These are phyloP conservation scores for Podospora pseudopauciseta DNA, from an alignment of 495 filamentous ascomycete species.

Conservation along the genomic window DNA sequence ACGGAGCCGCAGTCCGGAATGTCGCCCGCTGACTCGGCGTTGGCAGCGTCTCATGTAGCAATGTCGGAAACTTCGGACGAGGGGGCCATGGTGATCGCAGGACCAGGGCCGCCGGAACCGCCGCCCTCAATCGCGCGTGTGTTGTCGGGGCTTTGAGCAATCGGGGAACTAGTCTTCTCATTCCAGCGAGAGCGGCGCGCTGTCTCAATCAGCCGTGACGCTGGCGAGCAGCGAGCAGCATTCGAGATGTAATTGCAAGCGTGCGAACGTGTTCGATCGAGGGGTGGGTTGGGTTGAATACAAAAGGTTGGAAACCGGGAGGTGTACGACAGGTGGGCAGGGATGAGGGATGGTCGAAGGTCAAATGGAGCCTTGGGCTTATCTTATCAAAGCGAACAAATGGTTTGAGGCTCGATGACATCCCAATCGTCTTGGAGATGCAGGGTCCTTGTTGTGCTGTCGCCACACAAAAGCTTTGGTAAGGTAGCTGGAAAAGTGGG, in stretches of 20 bases:
- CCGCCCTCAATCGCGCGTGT: conserved; percentile 18
- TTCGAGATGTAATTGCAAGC: conserved; percentile 23
- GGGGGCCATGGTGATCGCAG: not conserved
- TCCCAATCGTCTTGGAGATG: not conserved
- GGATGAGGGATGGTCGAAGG: conserved; percentile 4
- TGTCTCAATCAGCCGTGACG: conserved; percentile 22
- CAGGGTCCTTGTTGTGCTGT: not conserved
- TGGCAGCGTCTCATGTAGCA: not conserved
- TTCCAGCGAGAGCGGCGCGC: conserved; percentile 32
- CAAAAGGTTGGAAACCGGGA: not conserved
- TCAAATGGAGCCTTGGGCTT: conserved; percentile 4
- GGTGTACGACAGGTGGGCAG: not conserved
- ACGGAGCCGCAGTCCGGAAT: not conserved
- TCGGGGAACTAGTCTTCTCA: conserved; percentile 36
- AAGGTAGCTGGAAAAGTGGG: not conserved
- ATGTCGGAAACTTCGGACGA: not conserved
- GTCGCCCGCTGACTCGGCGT: not conserved
- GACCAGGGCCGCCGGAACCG: not conserved
- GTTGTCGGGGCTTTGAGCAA: conserved; percentile 21
- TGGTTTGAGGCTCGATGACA: not conserved
- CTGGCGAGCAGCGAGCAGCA: conserved; percentile 30
- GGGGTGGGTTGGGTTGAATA: not conserved
- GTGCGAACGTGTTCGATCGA: not conserved
- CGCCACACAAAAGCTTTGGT: not conserved
- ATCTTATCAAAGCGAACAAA: conserved; percentile 3